Conservation (phyloP, 2,329 filamentous ascomycete genomes). For the Lecanosticta acicola region DNA sequence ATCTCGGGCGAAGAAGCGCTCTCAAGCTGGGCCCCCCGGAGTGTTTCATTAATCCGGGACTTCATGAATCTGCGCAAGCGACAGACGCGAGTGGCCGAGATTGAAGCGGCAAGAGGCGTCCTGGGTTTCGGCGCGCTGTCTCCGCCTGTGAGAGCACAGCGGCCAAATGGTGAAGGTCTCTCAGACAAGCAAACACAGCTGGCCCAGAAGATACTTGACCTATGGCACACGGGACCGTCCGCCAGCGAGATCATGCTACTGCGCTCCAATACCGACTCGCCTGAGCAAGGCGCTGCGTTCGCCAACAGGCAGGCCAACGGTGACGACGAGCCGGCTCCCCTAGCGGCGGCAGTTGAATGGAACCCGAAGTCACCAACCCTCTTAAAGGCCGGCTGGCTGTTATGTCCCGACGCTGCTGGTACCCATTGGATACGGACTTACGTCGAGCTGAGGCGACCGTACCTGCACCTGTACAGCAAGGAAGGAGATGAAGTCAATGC, state of each 20-base stretch:
- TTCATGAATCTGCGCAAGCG: conserved; percentile 72
- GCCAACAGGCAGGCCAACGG: conserved; percentile 25
- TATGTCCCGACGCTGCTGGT: conserved; percentile 70
- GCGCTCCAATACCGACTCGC: conserved; percentile 58
- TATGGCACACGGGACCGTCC: conserved; percentile 53
- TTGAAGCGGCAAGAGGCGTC: conserved; percentile 67
- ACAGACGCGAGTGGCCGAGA: conserved; percentile 67
- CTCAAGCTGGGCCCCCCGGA: conserved; percentile 77
- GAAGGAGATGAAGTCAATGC: conserved; percentile 87
- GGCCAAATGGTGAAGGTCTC: conserved; percentile 16
- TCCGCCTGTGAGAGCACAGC: conserved; percentile 38
- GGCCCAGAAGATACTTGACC: conserved; percentile 51
- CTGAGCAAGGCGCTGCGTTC: conserved; percentile 53
- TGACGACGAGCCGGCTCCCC: conserved; percentile 52
- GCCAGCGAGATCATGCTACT: conserved; percentile 44
- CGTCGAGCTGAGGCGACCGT: conserved; percentile 84
- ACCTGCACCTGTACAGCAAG: conserved; percentile 81
- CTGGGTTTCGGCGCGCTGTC: conserved; percentile 42
- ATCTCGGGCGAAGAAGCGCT: conserved; percentile 92
- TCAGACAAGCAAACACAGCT: conserved; percentile 37
- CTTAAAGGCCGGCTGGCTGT: conserved; percentile 80
- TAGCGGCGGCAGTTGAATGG: conserved; percentile 70
- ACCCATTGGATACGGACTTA: conserved; percentile 87
- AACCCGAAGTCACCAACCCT: conserved; percentile 68
- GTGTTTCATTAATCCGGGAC: conserved; percentile 85